phyloP scores from a whole-genome alignment of 306 rosid species.

The Trichosanthes truncata region DNA sequence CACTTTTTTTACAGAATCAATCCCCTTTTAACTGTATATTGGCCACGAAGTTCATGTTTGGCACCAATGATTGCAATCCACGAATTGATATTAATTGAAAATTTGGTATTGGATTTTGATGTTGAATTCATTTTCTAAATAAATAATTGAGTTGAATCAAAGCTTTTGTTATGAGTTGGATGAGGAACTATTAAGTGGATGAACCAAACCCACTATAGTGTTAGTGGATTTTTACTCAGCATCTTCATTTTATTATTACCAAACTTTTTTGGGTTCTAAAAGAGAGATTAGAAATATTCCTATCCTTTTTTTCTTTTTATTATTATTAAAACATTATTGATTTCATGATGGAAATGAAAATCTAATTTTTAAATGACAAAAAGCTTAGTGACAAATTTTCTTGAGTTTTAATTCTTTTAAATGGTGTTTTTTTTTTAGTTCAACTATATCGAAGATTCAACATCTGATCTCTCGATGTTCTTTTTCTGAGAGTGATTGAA shows the following conservation, averaged over 20 bases:
- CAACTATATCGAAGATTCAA: too few species aligned
- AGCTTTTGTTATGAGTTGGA: not conserved
- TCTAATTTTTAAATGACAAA: not conserved
- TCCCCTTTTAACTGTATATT: too few species aligned
- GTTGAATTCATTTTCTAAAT: not conserved
- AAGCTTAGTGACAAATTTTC: not conserved
- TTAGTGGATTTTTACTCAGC: not conserved
- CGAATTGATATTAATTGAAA: not conserved
- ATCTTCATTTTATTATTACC: not conserved
- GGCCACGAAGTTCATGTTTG: not conserved
- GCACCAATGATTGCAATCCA: not conserved
- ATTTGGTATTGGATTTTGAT: not conserved
- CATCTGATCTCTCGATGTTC: too few species aligned
- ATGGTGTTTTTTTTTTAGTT: too few species aligned
- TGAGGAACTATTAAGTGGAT: not conserved
- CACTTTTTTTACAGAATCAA: not conserved
- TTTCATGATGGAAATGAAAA: not conserved
- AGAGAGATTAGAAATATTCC: not conserved
- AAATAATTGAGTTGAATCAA: not conserved
- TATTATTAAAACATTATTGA: not conserved
- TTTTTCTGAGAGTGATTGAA: too few species aligned
- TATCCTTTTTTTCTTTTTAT: not conserved
- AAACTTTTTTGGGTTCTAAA: not conserved
- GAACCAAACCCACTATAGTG: not conserved
- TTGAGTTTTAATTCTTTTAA: too few species aligned